Conservation (phyloP, 169 alveolate species). For the Plasmodium reichenowi region DNA sequence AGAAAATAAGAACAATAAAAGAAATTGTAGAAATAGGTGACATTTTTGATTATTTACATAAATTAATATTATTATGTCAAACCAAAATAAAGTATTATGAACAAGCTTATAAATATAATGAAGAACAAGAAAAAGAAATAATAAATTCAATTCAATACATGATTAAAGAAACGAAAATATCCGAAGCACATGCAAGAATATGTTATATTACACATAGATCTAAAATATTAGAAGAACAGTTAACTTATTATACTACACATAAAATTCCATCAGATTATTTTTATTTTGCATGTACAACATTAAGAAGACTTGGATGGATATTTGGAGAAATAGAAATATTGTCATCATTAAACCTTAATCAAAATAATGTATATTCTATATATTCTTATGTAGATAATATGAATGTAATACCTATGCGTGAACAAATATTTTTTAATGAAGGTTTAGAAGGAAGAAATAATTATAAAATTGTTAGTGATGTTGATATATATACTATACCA, state of each 20-base stretch:
- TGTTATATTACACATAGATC: conserved; percentile 67
- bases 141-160: conserved; percentile 16
- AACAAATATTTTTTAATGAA: conserved; percentile 56
- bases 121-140: conserved; percentile 43
- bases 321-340: conserved; percentile 63
- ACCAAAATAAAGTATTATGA: conserved; percentile 65
- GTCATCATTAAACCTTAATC: neutral
- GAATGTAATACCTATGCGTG: conserved; percentile 60
- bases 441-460: conserved; percentile 48
- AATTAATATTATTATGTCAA: conserved; percentile 44
- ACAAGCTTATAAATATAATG: conserved; percentile 47
- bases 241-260: conserved; percentile 17
- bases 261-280: conserved; percentile 60
- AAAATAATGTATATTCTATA: conserved; percentile 27
- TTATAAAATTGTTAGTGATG: conserved; percentile 39
- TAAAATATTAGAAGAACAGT: conserved; percentile 46
- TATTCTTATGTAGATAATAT: conserved; percentile 44
- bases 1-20: conserved; percentile 58
- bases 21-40: conserved; percentile 74
- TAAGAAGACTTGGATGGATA: conserved; percentile 53
- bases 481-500: conserved; percentile 55
- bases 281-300: conserved; percentile 59
- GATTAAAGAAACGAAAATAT: conserved; percentile 56
- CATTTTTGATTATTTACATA: conserved; percentile 63
- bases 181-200: conserved; percentile 65